Evolutionary conservation across 805 yeast genomes (phyloP).

Genomic region (Cyberlindnera suaveolens): DNA sequence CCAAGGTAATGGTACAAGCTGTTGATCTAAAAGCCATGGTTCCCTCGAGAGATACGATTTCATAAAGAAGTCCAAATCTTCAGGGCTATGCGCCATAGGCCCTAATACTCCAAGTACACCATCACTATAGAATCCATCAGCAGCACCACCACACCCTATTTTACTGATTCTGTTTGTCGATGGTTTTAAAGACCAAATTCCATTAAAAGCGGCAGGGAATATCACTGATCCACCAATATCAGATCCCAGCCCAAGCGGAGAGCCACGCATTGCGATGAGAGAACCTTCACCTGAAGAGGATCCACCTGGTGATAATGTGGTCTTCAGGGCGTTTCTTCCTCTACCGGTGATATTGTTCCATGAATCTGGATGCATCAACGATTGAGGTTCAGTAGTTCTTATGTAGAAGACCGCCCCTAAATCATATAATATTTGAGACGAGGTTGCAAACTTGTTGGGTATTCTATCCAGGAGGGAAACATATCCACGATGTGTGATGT

Average conservation of each 20-base stretch:
- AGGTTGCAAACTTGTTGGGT: constrained; percentile 35
- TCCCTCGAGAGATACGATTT: constrained; percentile 37
- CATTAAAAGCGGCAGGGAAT: constrained; percentile 60
- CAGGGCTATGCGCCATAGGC: constrained; percentile 57
- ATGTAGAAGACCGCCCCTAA: constrained; percentile 49
- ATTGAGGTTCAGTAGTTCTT: constrained; percentile 62
- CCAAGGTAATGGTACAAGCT: constrained; percentile 34
- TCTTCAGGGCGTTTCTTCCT: constrained; percentile 51
- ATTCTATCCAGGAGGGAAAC: constrained; percentile 30
- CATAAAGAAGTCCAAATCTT: constrained; percentile 65
- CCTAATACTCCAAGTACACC: constrained; percentile 62
- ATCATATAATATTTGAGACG: constrained; percentile 31
- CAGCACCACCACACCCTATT: constrained; percentile 20
- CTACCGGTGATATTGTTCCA: constrained; percentile 52
- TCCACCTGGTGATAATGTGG: constrained; percentile 59
- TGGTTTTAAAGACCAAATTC: constrained; percentile 55
- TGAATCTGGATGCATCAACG: constrained; percentile 63
- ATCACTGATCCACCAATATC: constrained; percentile 71
- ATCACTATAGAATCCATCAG: constrained; percentile 31
- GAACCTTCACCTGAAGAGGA: constrained; percentile 71
- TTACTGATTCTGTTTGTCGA: constrained; percentile 45
- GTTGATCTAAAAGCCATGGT: constrained; percentile 44
- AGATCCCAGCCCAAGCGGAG: constrained; percentile 56
- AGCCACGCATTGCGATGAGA: constrained; percentile 48
- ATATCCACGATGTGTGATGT: constrained; percentile 51